A percentile compares a stretch with the other conserved stretches of the same genome.
phyloP scores from a whole-genome alignment of 2,329 filamentous ascomycete genomes.

The Metarhizium anisopliae region DNA sequence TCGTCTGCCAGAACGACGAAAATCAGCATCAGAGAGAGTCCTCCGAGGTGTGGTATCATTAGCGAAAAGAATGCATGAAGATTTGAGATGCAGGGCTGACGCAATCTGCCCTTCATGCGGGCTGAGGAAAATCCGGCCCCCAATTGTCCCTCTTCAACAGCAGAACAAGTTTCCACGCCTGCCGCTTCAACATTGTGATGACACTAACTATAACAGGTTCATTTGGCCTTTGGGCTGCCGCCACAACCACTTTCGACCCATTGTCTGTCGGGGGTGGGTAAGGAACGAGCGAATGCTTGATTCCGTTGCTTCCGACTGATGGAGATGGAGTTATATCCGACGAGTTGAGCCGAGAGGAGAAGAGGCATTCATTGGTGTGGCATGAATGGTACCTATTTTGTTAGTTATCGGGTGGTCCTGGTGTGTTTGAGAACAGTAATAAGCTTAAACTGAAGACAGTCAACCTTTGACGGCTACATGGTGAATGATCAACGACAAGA shows the following conservation, averaged over 20 bases:
- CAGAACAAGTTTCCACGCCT: no score
- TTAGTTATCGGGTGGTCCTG: background rate
- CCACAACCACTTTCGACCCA: background rate
- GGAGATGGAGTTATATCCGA: background rate
- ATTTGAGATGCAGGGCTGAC: background rate
- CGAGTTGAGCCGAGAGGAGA: background rate
- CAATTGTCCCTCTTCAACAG: no score
- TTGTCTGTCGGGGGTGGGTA: background rate
- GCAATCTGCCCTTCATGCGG: background rate
- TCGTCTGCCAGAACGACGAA: background rate
- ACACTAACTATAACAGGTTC: background rate
- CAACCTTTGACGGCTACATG: no score
- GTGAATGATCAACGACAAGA: no score
- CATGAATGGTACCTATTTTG: background rate
- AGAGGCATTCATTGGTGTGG: background rate
- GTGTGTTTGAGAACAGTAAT: no score
- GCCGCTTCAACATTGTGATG: no score
- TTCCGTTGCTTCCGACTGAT: background rate
- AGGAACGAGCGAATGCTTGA: background rate
- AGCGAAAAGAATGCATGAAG: background rate
- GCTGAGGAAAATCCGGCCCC: background rate
- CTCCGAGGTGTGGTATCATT: background rate
- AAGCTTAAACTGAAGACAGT: no score
- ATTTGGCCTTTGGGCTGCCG: background rate
- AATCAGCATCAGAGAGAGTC: background rate